Evolutionary conservation across 2,329 filamentous ascomycete species (phyloP).

Genomic region (Myriosclerotinia scirpicola): DNA sequence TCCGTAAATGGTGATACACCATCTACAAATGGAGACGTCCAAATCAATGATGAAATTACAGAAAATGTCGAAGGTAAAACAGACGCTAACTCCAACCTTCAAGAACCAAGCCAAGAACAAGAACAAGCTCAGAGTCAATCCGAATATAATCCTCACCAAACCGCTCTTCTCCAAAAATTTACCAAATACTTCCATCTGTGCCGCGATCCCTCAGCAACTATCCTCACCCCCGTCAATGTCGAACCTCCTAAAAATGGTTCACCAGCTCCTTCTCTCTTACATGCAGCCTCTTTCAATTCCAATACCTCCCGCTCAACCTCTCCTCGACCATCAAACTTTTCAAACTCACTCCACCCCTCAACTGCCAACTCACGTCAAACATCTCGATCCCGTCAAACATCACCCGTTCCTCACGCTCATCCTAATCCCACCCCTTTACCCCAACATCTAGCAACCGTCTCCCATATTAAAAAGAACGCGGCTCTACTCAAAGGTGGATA

Average conservation of each 20-base stretch:
- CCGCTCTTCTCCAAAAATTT: slow-evolving; percentile 45
- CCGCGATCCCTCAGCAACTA: slow-evolving; percentile 43
- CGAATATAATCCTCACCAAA: slow-evolving; percentile 12
- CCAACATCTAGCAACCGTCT: slow-evolving; percentile 73
- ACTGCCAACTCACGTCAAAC: slow-evolving; percentile 36
- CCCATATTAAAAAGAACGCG: slow-evolving; percentile 77
- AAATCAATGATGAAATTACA: slow-evolving; percentile 26
- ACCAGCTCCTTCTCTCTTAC: slow-evolving; percentile 38
- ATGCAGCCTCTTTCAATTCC: slow-evolving; percentile 49
- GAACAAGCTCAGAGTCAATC: slow-evolving; percentile 33
- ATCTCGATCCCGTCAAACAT: slow-evolving; percentile 14
- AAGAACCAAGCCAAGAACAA: slow-evolving; percentile 36
- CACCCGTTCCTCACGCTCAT: neutral
- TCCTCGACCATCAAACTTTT: slow-evolving; percentile 26
- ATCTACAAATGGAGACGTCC: slow-evolving; percentile 23
- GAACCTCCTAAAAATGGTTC: slow-evolving; percentile 67
- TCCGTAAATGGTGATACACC: slow-evolving; percentile 21
- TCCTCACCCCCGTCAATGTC: slow-evolving; percentile 61
- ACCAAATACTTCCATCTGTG: slow-evolving; percentile 40
- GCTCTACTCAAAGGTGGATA: slow-evolving; percentile 83
- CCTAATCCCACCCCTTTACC: slow-evolving; percentile 38
- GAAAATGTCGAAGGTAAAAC: slow-evolving; percentile 33
- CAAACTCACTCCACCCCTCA: slow-evolving; percentile 22
- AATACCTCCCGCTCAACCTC: slow-evolving; percentile 32
- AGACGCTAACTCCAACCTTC: neutral